phyloP scores from a whole-genome alignment of 352 stramenopile species.

The Phytopythium ostracodes region DNA sequence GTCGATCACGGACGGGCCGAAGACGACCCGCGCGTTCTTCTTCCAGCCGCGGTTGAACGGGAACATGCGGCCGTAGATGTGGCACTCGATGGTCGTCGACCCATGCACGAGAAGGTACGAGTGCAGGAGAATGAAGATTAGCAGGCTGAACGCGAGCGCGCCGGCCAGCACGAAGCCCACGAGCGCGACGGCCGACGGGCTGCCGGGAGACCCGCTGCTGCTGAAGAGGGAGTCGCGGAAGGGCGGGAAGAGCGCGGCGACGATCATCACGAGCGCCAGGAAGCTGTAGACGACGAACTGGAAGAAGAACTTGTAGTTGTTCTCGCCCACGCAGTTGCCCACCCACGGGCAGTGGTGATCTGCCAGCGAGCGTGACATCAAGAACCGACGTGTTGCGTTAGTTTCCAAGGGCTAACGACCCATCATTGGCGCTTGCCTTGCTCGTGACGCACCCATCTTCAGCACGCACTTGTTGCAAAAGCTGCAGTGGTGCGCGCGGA shows the following conservation, averaged over 20 bases:
- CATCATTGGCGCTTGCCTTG: neutral
- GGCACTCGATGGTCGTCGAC: conserved; percentile 77
- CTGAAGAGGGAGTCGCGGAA: conserved; percentile 33
- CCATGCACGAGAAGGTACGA: conserved; percentile 60
- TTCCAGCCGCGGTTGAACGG: conserved; percentile 70
- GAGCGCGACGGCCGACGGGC: conserved; percentile 42
- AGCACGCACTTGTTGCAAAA: conserved; percentile 83
- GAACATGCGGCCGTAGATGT: conserved; percentile 57
- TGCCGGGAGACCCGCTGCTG: neutral
- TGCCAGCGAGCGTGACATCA: conserved; percentile 14
- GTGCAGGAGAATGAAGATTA: conserved; percentile 74
- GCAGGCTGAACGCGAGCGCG: conserved; percentile 61
- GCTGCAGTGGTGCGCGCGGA: conserved; percentile 81
- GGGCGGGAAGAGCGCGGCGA: conserved; percentile 44
- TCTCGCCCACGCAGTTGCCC: conserved; percentile 75
- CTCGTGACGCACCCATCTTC: conserved; percentile 67
- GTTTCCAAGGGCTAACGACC: no score
- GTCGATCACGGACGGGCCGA: conserved; percentile 49
- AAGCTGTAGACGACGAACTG: conserved; percentile 82
- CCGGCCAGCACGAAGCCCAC: conserved; percentile 71
- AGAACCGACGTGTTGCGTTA: neutral
- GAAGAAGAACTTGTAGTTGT: conserved; percentile 88
- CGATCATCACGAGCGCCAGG: conserved; percentile 53
- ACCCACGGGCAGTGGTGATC: conserved; percentile 99
- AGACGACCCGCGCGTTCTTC: conserved; percentile 45